Evolutionary conservation across 192 early-diverging fungal genomes (phyloP).

Genomic region (Neocallimastix lanati): DNA sequence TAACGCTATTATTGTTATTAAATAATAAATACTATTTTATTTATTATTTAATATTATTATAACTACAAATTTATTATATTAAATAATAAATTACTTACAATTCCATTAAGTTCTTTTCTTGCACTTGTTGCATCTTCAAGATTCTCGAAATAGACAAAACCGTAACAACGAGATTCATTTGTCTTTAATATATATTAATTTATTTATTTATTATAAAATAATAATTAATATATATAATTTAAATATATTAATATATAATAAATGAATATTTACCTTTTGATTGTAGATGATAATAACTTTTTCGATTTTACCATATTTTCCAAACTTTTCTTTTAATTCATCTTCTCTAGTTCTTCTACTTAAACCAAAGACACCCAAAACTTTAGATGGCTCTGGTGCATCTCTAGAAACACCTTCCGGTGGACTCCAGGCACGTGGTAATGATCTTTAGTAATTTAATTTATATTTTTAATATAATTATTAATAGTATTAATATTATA

Average conservation of each 20-base stretch:
- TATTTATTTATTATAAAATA: background rate
- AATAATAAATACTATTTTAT: no score
- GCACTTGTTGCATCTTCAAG: constrained; percentile 29
- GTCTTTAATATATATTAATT: constrained; percentile 13
- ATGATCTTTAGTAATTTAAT: background rate
- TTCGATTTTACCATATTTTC: constrained; percentile 31
- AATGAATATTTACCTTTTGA: constrained; percentile 13
- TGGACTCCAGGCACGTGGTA: background rate
- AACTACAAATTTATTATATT: no score
- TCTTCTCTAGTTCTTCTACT: constrained; percentile 31
- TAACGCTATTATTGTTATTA: no score
- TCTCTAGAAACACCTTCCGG: background rate
- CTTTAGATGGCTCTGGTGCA: constrained; percentile 1
- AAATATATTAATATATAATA: no score
- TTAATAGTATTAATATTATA: no score
- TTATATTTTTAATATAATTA: no score
- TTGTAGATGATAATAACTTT: constrained; percentile 43
- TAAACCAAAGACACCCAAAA: constrained; percentile 55
- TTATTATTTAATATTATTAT: no score
- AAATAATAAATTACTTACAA: no score
- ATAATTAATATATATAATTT: no score
- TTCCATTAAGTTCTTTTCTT: constrained; percentile 34
- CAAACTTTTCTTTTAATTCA: constrained; percentile 39
- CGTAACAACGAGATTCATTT: constrained; percentile 45
- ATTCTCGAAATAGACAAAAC: constrained; percentile 37